These are phyloP conservation scores for Aureobasidium sp. DNA, from an alignment of 2,329 filamentous ascomycete genomes.

Conservation along the genomic window DNA sequence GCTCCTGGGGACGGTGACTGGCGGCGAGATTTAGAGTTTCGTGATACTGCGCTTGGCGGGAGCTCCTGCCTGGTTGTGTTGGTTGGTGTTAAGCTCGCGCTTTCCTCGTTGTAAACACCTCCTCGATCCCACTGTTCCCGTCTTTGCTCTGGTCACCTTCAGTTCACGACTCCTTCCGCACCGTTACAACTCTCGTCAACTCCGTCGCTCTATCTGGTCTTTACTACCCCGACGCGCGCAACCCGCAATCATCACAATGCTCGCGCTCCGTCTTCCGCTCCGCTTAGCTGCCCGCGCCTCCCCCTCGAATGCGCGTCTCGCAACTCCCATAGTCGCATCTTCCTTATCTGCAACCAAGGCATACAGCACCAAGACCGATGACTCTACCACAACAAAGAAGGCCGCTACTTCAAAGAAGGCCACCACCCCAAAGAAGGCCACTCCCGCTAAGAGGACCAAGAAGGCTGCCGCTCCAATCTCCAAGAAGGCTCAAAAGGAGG, in stretches of 20 bases:
- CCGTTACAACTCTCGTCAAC: not conserved
- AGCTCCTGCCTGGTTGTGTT: not conserved
- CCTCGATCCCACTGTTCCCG: not conserved
- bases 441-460: not conserved
- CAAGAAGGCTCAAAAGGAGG: not conserved
- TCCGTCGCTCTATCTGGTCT: not conserved
- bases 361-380: slow-evolving; percentile 1
- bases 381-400: not conserved
- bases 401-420: too few species aligned
- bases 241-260: slow-evolving; percentile 6
- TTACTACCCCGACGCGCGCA: not conserved
- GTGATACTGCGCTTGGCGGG: not conserved
- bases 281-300: slow-evolving; percentile 9
- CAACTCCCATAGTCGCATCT: not conserved
- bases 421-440: not conserved
- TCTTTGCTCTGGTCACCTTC: not conserved
- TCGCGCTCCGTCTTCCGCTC: slow-evolving; percentile 11
- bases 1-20: not conserved
- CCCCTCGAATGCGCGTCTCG: not conserved
- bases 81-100: not conserved
- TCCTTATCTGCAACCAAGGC: not conserved
- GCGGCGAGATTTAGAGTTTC: not conserved
- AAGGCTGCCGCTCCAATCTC: not conserved
- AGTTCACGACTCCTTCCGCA: not conserved
- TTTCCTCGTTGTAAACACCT: not conserved